Evolutionary conservation across 208 protist genomes (phyloP), one percentile per base, ranked within the genome.

Genomic region (Leishmania tropica): DNA sequence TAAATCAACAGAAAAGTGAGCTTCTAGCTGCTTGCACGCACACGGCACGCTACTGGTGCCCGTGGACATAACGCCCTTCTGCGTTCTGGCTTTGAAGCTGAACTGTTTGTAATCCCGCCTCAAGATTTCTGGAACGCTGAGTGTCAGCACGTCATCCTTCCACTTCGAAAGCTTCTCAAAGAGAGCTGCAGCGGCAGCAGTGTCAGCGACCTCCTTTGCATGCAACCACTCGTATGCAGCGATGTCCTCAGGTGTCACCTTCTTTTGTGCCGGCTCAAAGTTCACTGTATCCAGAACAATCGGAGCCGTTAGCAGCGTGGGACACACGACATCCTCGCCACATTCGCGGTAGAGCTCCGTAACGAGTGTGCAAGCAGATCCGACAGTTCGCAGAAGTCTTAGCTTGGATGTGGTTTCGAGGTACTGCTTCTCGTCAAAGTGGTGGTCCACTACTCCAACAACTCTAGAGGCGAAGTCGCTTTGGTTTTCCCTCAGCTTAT

Each of bases 281-380:
- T 98, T 98, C 15, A 94, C 88, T 19, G 92, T 95, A 79, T 98
- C 95, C 40, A 96, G 68, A 53, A 96, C 77, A 78, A 98, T 98
- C 10, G 95, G 87, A 10, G 89, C 89, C 31, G 86, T 56, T 21
- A 98, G 85, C 47, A 98, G 85, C 42, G 72, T 74, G n/a, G 95
- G 87, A 24, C 76, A 93, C 28, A 88, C 88, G 58, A 98, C 84
- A 15, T 78, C 48, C 28, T 90, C 54, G 15, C 75, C 83, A 42
- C 71, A 81, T 6, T 90, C 75, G 15, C 84, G 80, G 81, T 88
- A 96, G 37, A 94, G 67, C 64, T 94, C 88, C 2, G 88, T 71
- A 21, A 98, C 90, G 70, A 98, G 88, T 31, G 95, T 96, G 78
- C 91, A 96, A 21, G 93, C 93, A 31, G 93, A 96, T 47, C 93